Evolutionary conservation across 2,329 filamentous ascomycete genomes (phyloP).

Genomic region (Acrodontium crateriforme): DNA sequence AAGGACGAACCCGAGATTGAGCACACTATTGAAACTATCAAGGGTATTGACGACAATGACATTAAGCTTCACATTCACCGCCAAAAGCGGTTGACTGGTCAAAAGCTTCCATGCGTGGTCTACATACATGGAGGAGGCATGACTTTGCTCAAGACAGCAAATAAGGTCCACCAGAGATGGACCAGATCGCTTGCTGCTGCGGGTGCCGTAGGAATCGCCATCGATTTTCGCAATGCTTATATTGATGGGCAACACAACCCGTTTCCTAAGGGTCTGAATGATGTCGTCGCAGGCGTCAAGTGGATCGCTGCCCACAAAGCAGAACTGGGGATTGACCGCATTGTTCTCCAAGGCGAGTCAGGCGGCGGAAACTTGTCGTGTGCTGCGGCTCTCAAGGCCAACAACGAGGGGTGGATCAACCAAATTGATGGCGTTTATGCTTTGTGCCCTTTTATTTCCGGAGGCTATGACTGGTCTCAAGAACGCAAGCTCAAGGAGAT

Average conservation of each 20-base stretch:
- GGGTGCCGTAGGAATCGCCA: slow-evolving; percentile 14
- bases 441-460: slow-evolving; percentile 15
- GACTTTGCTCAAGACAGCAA: slow-evolving; percentile 7
- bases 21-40: slow-evolving; percentile 5
- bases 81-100: slow-evolving; percentile 2
- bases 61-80: slow-evolving; percentile 10
- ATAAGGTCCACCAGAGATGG: slow-evolving; percentile 15
- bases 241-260: slow-evolving; percentile 12
- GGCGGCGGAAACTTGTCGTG: slow-evolving; percentile 19
- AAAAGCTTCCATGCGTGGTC: slow-evolving; percentile 12
- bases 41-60: slow-evolving; percentile 9
- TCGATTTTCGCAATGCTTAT: slow-evolving; percentile 21
- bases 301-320: slow-evolving; percentile 11
- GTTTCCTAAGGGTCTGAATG: slow-evolving; percentile 18
- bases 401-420: slow-evolving; percentile 15
- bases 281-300: slow-evolving; percentile 15
- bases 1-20: slow-evolving; percentile 6
- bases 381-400: slow-evolving; percentile 16
- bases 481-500: slow-evolving; percentile 12
- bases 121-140: slow-evolving; percentile 19
- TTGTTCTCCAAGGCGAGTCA: slow-evolving; percentile 19
- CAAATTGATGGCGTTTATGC: slow-evolving; percentile 16
- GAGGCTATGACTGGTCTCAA: slow-evolving; percentile 9
- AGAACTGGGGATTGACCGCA: slow-evolving; percentile 13
- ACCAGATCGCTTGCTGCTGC: slow-evolving; percentile 12